A percentile compares a stretch with the other conserved stretches of the same genome.
Conservation (phyloP, 768 basidiomycete species). For the Tulasnella sp. region DNA sequence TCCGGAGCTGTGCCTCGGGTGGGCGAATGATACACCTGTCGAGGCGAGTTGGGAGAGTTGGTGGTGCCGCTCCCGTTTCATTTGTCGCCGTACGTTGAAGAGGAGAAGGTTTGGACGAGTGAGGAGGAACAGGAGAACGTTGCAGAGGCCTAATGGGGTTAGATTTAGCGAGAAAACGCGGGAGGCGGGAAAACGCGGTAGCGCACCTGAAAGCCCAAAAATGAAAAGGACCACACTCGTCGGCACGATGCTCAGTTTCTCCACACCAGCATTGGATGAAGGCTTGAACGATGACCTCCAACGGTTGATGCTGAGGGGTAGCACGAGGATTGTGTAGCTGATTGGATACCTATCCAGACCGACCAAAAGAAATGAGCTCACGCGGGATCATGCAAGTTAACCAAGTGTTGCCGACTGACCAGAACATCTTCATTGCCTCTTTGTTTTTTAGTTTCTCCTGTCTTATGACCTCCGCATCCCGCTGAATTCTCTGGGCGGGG, state of each 20-base stretch:
- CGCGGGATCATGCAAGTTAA: not conserved
- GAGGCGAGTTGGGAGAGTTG: not conserved
- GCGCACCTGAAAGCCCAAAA: slow-evolving; percentile 14
- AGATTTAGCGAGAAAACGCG: not conserved
- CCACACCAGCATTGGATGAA: not conserved
- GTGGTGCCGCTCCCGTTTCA: not conserved
- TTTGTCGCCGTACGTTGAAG: slow-evolving; percentile 15
- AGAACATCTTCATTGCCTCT: slow-evolving; percentile 28
- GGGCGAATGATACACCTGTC: not conserved
- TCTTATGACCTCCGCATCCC: not conserved
- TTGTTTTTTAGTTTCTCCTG: not conserved
- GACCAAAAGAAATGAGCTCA: not conserved
- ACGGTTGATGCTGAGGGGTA: slow-evolving; percentile 18
- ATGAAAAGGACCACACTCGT: slow-evolving; percentile 21
- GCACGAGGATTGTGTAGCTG: slow-evolving; percentile 18
- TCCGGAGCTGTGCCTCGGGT: not conserved
- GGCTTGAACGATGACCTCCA: slow-evolving; percentile 14
- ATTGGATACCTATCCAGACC: slow-evolving; percentile 16
- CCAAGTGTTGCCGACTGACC: not conserved
- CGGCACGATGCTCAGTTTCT: slow-evolving; percentile 6
- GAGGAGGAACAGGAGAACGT: slow-evolving; percentile 25
- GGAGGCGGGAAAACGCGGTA: no score
- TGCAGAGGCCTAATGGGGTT: slow-evolving; percentile 18
- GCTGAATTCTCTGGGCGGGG: not conserved
- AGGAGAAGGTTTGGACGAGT: slow-evolving; percentile 26